A percentile compares a stretch with the other conserved stretches of the same genome.
phyloP scores from a whole-genome alignment of 352 stramenopile genomes.

The Pythium apleroticum region DNA sequence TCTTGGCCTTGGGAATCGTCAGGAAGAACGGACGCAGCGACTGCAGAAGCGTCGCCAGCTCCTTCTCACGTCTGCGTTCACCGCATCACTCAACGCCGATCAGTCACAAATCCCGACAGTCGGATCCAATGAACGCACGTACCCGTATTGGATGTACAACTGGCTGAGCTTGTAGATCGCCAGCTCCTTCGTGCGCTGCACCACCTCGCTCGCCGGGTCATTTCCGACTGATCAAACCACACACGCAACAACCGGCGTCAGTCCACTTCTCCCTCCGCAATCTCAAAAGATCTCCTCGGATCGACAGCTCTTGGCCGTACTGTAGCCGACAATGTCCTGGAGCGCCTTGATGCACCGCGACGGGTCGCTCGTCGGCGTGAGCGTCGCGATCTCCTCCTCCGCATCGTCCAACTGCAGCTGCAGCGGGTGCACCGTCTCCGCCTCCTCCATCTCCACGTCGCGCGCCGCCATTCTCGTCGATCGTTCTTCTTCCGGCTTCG shows the following conservation, averaged over 20 bases:
- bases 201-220: constrained; percentile 63
- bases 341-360: constrained; percentile 56
- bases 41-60: constrained; percentile 83
- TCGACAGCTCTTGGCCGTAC: constrained; percentile 20
- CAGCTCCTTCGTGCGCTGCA: constrained; percentile 94
- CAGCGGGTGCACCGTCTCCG: constrained; percentile 65
- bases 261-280: neutral
- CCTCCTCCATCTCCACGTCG: constrained; percentile 78
- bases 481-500: constrained; percentile 15
- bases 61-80: constrained; percentile 60
- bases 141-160: constrained; percentile 88
- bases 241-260: neutral
- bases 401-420: constrained; percentile 76
- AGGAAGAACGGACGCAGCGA: constrained; percentile 94
- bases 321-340: constrained; percentile 74
- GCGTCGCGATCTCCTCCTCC: constrained; percentile 46
- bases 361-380: constrained; percentile 39
- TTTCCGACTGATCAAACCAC: constrained; percentile 37
- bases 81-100: neutral
- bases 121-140: constrained; percentile 16
- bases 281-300: neutral
- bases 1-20: constrained; percentile 97
- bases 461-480: constrained; percentile 27
- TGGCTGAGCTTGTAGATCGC: constrained; percentile 95
- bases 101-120: neutral